Evolutionary conservation across 495 filamentous ascomycete species (phyloP).

Genomic region (Neurospora sp.): DNA sequence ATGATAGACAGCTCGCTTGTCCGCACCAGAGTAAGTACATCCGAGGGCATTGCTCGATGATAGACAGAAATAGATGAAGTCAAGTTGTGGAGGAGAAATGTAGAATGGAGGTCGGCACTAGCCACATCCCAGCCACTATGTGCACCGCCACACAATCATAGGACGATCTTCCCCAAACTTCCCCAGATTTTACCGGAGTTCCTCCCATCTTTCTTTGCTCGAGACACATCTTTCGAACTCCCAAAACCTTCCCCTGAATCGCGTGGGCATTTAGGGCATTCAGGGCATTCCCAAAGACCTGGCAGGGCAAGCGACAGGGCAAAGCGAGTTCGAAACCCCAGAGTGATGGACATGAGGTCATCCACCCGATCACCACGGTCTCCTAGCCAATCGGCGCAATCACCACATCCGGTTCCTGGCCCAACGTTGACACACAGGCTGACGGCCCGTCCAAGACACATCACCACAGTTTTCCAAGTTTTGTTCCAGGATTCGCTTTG

Average conservation of each 20-base stretch:
- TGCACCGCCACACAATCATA: background rate
- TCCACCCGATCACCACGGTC: background rate
- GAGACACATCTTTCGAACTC: background rate
- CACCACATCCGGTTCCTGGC: background rate
- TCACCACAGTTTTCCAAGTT: background rate
- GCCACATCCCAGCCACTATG: background rate
- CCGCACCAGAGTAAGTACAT: background rate
- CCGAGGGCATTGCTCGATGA: background rate
- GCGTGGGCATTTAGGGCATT: background rate
- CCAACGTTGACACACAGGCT: background rate
- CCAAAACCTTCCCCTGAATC: background rate
- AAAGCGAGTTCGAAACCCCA: background rate
- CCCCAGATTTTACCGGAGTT: background rate
- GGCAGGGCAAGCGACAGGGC: background rate
- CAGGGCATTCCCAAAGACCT: background rate
- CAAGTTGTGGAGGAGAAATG: background rate
- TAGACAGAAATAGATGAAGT: background rate
- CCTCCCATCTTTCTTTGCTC: background rate
- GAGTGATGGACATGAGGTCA: background rate
- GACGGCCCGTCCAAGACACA: background rate
- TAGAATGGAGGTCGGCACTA: background rate
- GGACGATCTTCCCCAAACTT: background rate
- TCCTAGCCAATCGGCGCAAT: background rate
- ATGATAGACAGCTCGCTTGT: background rate
- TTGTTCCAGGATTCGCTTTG: background rate